Conservation (phyloP, 2,329 filamentous ascomycete genomes). For the Bimuria novae-zelandiae region DNA sequence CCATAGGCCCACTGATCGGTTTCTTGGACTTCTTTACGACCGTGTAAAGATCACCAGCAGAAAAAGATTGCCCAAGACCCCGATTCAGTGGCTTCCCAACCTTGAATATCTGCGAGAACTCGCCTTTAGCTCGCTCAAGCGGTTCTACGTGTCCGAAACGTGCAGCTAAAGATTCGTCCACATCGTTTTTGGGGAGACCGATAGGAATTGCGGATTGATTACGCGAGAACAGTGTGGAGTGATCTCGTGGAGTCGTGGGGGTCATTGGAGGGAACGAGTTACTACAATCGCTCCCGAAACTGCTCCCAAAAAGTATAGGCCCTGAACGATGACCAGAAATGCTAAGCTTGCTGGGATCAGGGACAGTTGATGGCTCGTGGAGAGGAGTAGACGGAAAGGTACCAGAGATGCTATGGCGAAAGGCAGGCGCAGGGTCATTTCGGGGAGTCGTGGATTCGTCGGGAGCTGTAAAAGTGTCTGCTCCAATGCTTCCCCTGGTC, state of each 20-base stretch:
- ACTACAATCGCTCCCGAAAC: constrained; percentile 43
- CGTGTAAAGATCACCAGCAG: constrained; percentile 61
- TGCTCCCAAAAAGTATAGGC: constrained; percentile 42
- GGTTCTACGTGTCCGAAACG: constrained; percentile 76
- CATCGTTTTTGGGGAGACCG: constrained; percentile 69
- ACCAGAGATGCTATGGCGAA: constrained; percentile 54
- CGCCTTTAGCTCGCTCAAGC: constrained; percentile 77
- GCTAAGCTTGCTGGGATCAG: constrained; percentile 81
- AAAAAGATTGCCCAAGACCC: constrained; percentile 35
- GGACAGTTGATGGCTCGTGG: constrained; percentile 65
- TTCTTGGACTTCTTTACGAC: constrained; percentile 93
- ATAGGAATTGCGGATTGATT: constrained; percentile 63
- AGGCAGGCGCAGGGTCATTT: constrained; percentile 30
- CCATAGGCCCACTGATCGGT: constrained; percentile 75
- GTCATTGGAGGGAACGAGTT: constrained; percentile 73
- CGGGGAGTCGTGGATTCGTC: constrained; percentile 25
- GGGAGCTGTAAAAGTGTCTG: constrained; percentile 53
- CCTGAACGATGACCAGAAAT: constrained; percentile 66
- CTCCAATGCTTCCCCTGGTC: constrained; percentile 47
- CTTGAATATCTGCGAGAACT: constrained; percentile 91
- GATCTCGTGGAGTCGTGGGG: constrained; percentile 70
- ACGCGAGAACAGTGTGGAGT: constrained; percentile 61
- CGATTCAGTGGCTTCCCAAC: constrained; percentile 61
- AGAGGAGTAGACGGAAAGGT: constrained; percentile 81
- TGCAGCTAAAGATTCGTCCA: constrained; percentile 73